These are phyloP conservation scores for Lasiosphaeris hirsuta DNA, from an alignment of 495 filamentous ascomycete species.

Conservation along the genomic window DNA sequence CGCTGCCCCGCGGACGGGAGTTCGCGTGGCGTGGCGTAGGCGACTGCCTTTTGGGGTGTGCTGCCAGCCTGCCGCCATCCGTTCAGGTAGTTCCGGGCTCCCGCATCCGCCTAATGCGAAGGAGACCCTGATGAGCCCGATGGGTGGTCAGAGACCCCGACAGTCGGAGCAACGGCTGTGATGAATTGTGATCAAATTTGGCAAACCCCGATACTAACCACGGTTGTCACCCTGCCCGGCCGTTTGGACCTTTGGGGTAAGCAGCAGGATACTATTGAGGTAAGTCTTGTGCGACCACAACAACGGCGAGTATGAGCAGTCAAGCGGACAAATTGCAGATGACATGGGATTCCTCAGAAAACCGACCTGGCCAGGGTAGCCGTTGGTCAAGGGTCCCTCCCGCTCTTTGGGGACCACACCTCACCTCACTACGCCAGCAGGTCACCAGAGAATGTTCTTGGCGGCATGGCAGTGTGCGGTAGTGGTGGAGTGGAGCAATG, in stretches of 20 bases:
- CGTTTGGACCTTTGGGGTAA: no score
- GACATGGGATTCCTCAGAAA: not conserved
- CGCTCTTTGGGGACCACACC: not conserved
- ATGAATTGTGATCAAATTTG: not conserved
- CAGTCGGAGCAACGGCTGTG: not conserved
- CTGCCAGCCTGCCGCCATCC: not conserved
- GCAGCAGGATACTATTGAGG: no score
- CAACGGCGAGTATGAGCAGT: no score
- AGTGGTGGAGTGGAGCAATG: not conserved
- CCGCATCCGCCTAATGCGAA: not conserved
- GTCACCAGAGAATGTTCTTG: not conserved
- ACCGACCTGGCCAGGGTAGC: not conserved
- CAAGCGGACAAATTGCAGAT: no score
- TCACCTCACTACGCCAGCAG: not conserved
- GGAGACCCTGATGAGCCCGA: not conserved
- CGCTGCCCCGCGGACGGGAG: no score
- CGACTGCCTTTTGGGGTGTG: no score
- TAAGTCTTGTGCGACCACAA: no score
- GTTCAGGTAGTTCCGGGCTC: not conserved
- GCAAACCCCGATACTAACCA: not conserved
- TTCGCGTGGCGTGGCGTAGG: no score
- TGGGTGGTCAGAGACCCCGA: not conserved
- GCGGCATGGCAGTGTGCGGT: not conserved
- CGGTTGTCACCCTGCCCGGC: not conserved
- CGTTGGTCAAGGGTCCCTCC: not conserved